phyloP scores from a whole-genome alignment of 371 early-diverging fungal genomes.

The Smittium mucronatum region DNA sequence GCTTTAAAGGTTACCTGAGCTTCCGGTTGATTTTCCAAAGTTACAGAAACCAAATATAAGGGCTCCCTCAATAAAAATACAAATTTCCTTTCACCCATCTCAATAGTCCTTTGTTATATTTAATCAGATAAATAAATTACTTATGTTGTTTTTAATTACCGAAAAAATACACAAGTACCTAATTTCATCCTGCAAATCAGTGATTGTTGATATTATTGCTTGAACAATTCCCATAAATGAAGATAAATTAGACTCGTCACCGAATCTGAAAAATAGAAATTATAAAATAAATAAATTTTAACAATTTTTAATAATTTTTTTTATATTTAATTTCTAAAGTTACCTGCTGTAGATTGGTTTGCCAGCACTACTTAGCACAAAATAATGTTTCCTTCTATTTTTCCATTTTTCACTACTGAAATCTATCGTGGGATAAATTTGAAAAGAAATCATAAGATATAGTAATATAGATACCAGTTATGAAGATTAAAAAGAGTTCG shows the following conservation, averaged over 20 bases:
- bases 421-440: background rate
- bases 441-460: background rate
- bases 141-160: background rate
- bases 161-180: constrained; percentile 31
- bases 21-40: constrained; percentile 69
- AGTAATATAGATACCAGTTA: background rate
- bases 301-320: background rate
- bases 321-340: background rate
- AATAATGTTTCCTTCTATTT: constrained; percentile 24
- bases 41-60: constrained; percentile 70
- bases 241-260: constrained; percentile 78
- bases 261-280: constrained; percentile 41
- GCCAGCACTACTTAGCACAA: constrained; percentile 36
- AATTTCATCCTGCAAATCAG: constrained; percentile 66
- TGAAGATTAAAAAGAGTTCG: no score
- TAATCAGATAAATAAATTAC: background rate
- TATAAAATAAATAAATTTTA: background rate
- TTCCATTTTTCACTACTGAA: constrained; percentile 19
- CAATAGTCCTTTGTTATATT: constrained; percentile 41
- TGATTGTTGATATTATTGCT: constrained; percentile 76
- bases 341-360: constrained; percentile 36
- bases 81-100: constrained; percentile 60
- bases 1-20: constrained; percentile 39
- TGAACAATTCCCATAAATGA: constrained; percentile 84
- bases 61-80: constrained; percentile 72